Conservation (phyloP, 2,329 filamentous ascomycete genomes). For the Claviceps quebecensis region DNA sequence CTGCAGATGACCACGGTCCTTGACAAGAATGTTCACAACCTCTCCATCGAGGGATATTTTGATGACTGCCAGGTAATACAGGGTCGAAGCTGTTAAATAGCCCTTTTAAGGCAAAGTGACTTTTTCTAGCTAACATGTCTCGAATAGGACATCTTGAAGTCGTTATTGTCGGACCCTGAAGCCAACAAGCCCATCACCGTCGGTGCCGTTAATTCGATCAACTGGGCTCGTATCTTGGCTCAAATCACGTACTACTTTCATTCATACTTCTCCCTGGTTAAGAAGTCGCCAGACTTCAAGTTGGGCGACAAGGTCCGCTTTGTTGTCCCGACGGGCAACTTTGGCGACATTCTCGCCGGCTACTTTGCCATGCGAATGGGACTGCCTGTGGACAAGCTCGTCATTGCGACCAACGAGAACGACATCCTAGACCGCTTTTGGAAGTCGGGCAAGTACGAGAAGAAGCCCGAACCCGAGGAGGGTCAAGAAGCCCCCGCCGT, state of each 20-base stretch:
- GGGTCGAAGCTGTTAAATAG: too few species aligned
- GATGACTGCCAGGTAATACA: conserved; percentile 75
- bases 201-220: conserved; percentile 92
- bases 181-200: conserved; percentile 74
- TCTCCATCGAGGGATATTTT: conserved; percentile 81
- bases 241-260: conserved; percentile 97
- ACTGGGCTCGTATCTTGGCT: conserved; percentile 86
- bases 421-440: conserved; percentile 95
- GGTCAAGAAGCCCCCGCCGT: conserved; percentile 39
- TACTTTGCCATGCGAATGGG: conserved; percentile 91
- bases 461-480: conserved; percentile 42
- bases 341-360: conserved; percentile 84
- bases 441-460: conserved; percentile 80
- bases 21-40: conserved; percentile 84
- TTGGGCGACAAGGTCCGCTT: conserved; percentile 61
- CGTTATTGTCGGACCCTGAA: conserved; percentile 72
- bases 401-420: conserved; percentile 93
- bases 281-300: conserved; percentile 44
- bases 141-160: conserved; percentile 72
- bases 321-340: conserved; percentile 90
- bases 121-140: not conserved
- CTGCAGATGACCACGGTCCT: conserved; percentile 93
- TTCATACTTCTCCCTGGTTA: conserved; percentile 72
- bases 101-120: too few species aligned
- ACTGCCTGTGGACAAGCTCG: conserved; percentile 72